A percentile compares a stretch with the other conserved stretches of the same genome.
Conservation (phyloP, 2,329 filamentous ascomycete species). For the Penicillium concentricum region DNA sequence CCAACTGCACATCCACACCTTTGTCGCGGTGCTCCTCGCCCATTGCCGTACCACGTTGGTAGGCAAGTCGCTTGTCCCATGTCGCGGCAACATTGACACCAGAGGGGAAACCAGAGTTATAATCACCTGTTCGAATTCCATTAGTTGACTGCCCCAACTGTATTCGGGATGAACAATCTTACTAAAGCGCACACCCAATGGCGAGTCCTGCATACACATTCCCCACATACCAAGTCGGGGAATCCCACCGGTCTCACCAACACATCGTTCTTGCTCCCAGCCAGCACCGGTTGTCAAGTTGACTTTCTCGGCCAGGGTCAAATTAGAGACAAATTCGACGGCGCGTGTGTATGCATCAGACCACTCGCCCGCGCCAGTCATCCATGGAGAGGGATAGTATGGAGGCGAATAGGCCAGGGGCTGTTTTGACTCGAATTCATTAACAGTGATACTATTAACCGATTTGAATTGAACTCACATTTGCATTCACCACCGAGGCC, state of each 20-base stretch:
- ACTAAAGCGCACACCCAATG: constrained; percentile 72
- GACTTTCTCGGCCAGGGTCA: constrained; percentile 86
- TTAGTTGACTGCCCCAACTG: not conserved
- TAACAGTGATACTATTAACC: not conserved
- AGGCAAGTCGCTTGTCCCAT: constrained; percentile 72
- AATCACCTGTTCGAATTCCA: constrained; percentile 56
- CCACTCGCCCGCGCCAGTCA: constrained; percentile 72
- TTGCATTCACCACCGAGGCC: constrained; percentile 33
- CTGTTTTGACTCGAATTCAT: constrained; percentile 16
- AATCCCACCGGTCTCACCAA: constrained; percentile 64
- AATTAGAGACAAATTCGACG: constrained; percentile 72
- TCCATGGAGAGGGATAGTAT: constrained; percentile 85
- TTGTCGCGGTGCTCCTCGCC: constrained; percentile 72
- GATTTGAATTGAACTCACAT: constrained; percentile 22
- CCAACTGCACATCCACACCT: constrained; percentile 71
- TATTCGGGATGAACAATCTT: constrained; percentile 19
- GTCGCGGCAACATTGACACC: constrained; percentile 80
- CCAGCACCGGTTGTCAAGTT: constrained; percentile 91
- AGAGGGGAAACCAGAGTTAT: constrained; percentile 75
- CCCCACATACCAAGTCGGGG: constrained; percentile 59
- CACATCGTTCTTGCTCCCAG: constrained; percentile 71
- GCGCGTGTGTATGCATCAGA: constrained; percentile 73
- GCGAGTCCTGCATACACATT: constrained; percentile 85
- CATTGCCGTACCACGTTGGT: constrained; percentile 69
- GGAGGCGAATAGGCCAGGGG: constrained; percentile 55